phyloP scores from a whole-genome alignment of 805 yeast species.

The Candida yuanshanica region DNA sequence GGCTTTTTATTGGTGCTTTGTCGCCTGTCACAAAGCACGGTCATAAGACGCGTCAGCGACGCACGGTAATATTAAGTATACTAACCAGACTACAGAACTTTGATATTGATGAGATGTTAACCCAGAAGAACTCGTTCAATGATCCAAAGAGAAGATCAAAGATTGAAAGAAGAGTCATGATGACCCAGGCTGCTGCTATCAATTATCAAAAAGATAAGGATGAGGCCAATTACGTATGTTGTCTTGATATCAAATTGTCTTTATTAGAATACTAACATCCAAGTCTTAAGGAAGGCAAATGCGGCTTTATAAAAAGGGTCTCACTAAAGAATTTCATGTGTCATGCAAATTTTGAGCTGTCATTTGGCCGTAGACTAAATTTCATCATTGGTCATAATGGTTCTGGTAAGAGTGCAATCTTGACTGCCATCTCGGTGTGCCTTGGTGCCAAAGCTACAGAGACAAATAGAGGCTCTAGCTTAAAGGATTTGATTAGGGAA shows the following conservation, averaged over 20 bases:
- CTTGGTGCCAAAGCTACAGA: slow-evolving; percentile 84
- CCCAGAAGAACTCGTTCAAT: slow-evolving; percentile 10
- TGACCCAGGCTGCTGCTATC: slow-evolving; percentile 16
- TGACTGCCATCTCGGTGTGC: slow-evolving; percentile 84
- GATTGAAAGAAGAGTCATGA: slow-evolving; percentile 4
- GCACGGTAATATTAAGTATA: background rate
- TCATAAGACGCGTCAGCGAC: too few species aligned
- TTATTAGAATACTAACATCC: background rate
- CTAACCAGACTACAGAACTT: slow-evolving; percentile 7
- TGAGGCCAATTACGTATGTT: background rate
- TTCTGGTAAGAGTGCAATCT: slow-evolving; percentile 82
- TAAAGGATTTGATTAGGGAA: slow-evolving; percentile 68
- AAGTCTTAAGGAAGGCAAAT: slow-evolving; percentile 1
- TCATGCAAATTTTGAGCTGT: slow-evolving; percentile 72
- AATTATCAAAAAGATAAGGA: background rate
- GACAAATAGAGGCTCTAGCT: slow-evolving; percentile 76
- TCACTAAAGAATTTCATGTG: slow-evolving; percentile 80
- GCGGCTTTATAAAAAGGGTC: slow-evolving; percentile 68
- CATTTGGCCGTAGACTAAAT: slow-evolving; percentile 74
- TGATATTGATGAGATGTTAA: slow-evolving; percentile 16
- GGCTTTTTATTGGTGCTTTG: background rate
- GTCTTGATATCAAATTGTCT: background rate
- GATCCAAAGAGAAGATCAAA: slow-evolving; percentile 8
- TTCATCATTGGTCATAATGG: slow-evolving; percentile 90
- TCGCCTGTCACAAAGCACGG: too few species aligned